A percentile compares a stretch with the other conserved stretches of the same genome.
Evolutionary conservation across 2,329 filamentous ascomycete genomes (phyloP).

Genomic region (Diplodia seriata): DNA sequence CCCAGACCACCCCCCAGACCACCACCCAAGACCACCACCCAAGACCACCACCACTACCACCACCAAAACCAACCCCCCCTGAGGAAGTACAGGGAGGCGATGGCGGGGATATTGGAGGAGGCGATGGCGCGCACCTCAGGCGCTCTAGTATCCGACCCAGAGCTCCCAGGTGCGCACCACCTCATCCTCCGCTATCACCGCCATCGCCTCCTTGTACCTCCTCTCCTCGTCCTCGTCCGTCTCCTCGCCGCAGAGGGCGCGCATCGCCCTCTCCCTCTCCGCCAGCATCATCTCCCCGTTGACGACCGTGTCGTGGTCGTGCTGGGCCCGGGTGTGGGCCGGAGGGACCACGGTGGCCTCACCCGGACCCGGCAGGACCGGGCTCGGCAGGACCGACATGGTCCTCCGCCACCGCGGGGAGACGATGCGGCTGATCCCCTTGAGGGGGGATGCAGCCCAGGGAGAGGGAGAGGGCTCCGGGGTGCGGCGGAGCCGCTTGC

Average conservation of each 20-base stretch:
- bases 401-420: neutral
- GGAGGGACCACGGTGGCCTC: neutral
- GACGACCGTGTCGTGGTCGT: constrained; percentile 6
- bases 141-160: too few relatives aligned
- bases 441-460: neutral
- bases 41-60: neutral
- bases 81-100: too few relatives aligned
- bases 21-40: too few relatives aligned
- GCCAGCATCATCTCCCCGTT: neutral
- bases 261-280: constrained; percentile 12
- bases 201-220: neutral
- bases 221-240: neutral
- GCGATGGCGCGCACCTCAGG: too few relatives aligned
- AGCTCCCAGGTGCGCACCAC: too few relatives aligned
- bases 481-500: too few relatives aligned
- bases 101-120: too few relatives aligned
- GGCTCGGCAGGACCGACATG: neutral
- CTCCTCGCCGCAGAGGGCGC: constrained; percentile 21
- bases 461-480: neutral
- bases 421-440: neutral
- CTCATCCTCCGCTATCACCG: too few relatives aligned
- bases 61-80: too few relatives aligned
- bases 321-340: constrained; percentile 5
- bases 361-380: neutral
- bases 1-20: too few relatives aligned